Evolutionary conservation across 192 early-diverging fungal species (phyloP).

Genomic region (Coemansia sp.): DNA sequence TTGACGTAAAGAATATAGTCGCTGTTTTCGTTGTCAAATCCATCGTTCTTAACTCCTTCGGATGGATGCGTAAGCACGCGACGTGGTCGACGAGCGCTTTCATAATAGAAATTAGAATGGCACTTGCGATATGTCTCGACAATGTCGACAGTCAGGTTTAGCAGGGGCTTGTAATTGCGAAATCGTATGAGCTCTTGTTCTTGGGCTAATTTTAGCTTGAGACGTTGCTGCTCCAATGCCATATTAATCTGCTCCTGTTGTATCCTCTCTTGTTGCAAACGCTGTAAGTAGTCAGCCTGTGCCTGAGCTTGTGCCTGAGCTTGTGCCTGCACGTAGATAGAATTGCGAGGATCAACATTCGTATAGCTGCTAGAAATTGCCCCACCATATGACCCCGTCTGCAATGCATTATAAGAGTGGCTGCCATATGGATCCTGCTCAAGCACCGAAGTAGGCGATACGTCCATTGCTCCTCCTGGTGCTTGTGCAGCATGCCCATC

Average conservation of each 20-base stretch:
- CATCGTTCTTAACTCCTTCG: slow-evolving; percentile 86
- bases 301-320: slow-evolving; percentile 25
- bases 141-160: slow-evolving; percentile 61
- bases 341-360: slow-evolving; percentile 11
- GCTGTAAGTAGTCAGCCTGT: slow-evolving; percentile 37
- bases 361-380: slow-evolving; percentile 10
- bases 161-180: slow-evolving; percentile 55
- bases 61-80: slow-evolving; percentile 93
- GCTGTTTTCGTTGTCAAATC: slow-evolving; percentile 91
- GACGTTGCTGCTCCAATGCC: slow-evolving; percentile 36
- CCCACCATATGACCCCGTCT: slow-evolving; percentile 2
- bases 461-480: neutral
- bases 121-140: slow-evolving; percentile 72
- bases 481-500: slow-evolving; percentile 17
- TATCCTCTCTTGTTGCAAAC: slow-evolving; percentile 20
- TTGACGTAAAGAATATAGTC: slow-evolving; percentile 98
- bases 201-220: slow-evolving; percentile 25
- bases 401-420: slow-evolving; percentile 6
- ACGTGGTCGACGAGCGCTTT: slow-evolving; percentile 76
- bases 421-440: slow-evolving; percentile 10
- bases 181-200: slow-evolving; percentile 46
- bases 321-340: slow-evolving; percentile 12
- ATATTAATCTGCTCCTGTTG: slow-evolving; percentile 36
- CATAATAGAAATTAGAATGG: slow-evolving; percentile 84
- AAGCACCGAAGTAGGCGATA: neutral